Conservation (phyloP, 2,329 filamentous ascomycete genomes). For the Coleophoma crateriformis region DNA sequence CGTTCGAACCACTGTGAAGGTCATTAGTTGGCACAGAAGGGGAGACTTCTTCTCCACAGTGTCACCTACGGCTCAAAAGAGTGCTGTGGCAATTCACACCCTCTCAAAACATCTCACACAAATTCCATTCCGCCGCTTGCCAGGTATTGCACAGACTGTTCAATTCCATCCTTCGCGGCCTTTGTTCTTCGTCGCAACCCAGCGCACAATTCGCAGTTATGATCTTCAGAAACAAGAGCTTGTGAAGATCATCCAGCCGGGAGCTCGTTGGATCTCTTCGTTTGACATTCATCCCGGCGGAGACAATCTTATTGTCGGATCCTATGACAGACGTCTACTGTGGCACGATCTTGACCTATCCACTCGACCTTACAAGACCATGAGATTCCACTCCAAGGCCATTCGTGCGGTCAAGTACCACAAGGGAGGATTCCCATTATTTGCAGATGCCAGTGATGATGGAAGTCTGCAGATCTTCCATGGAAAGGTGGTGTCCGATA, state of each 20-base stretch:
- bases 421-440: conserved; percentile 71
- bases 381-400: conserved; percentile 89
- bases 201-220: conserved; percentile 88
- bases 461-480: conserved; percentile 95
- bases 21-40: conserved; percentile 86
- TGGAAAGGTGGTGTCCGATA: conserved; percentile 87
- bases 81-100: conserved; percentile 89
- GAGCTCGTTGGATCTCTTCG: conserved; percentile 88
- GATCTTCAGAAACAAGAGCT: conserved; percentile 89
- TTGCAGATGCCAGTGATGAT: conserved; percentile 93
- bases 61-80: conserved; percentile 70
- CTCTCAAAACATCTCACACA: conserved; percentile 93
- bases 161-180: conserved; percentile 93
- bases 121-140: conserved; percentile 76
- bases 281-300: conserved; percentile 92
- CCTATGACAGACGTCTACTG: conserved; percentile 86
- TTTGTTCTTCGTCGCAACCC: conserved; percentile 93
- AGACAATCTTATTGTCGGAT: conserved; percentile 89
- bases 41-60: conserved; percentile 94
- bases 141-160: conserved; percentile 76
- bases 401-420: conserved; percentile 89
- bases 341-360: conserved; percentile 98
- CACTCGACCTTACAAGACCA: conserved; percentile 86
- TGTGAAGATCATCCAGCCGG: conserved; percentile 88
- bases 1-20: conserved; percentile 76